Base-by-base conservation (phyloP, 345 rosid genomes). In the Garcia nutans region DNA sequence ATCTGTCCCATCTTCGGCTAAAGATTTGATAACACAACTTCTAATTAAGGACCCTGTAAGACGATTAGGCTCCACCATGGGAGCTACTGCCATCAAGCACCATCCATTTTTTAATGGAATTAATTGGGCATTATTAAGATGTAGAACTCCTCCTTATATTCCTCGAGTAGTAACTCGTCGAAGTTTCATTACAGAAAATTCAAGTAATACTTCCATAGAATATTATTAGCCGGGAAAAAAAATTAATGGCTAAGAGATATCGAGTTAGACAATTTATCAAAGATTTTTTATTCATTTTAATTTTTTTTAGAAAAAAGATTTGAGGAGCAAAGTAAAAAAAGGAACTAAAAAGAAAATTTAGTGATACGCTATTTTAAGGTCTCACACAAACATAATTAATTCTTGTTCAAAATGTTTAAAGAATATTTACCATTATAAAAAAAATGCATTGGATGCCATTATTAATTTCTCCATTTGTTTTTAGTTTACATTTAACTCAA, bases 61-160 rank as follows among this genome's bases (percentile, higher is more conserved):
- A 76, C 70, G 93, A 49, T 73, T 88, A 86, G 93, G 93, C 8
- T 88, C 91, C 3, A 84, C 82, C 0, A 84, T 84, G 90, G 93
- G 93, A 6, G 86, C 93, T 12, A 44, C 87, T 0, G 82, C 86
- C 1, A 79, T 89, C 63, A 89, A 84, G 76, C 89, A 74, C 28
- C 91, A 89, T 54, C 84, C 65, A 13, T 88, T 85, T 78, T 89
- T 89, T 28, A 57, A 80, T 11, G 91, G 88, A 74, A 83, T 84
- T 19, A 89, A 89, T 17, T 89, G 93, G 93, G 93, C 93, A 19
- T 42, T 89, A 33, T 72, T 88, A 72, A 87, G 93, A 79, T 84
- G 91, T 75, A 80, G 78, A 33, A 70, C 72, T 33, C 93, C 93
- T 0, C 91, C 93, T 15, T 83, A 74, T 50, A 9, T 79, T 68